Evolutionary conservation across 352 stramenopile genomes (phyloP).

Genomic region (Phytophthora gonapodyides): DNA sequence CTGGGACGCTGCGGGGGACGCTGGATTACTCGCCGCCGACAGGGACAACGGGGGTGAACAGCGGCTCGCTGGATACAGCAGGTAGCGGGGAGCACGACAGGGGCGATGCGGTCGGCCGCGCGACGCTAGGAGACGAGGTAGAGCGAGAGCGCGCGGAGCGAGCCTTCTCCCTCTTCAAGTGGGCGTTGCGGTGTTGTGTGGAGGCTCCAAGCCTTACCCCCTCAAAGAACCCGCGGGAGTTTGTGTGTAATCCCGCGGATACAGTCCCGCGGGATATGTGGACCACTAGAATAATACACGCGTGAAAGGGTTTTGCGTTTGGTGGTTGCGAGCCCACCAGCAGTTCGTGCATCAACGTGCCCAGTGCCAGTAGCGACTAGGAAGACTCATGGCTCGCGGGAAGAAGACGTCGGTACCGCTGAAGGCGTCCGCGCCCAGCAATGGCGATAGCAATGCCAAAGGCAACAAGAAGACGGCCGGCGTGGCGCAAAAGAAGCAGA

Average conservation of each 20-base stretch:
- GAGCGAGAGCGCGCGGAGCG: slow-evolving; percentile 24
- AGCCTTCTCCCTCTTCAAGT: slow-evolving; percentile 40
- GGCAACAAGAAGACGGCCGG: slow-evolving; percentile 33
- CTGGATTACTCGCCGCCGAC: slow-evolving; percentile 16
- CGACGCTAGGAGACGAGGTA: slow-evolving; percentile 4
- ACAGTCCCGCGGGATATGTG: slow-evolving; percentile 7
- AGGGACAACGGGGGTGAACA: slow-evolving; percentile 1
- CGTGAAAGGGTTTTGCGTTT: slow-evolving; percentile 24
- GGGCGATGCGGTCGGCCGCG: background rate
- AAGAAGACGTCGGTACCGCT: slow-evolving; percentile 43
- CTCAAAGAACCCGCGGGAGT: slow-evolving; percentile 18
- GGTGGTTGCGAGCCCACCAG: slow-evolving; percentile 36
- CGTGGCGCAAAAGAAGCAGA: slow-evolving; percentile 33
- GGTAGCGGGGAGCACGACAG: slow-evolving; percentile 8
- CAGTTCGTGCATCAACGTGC: slow-evolving; percentile 1
- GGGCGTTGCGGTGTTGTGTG: slow-evolving; percentile 32
- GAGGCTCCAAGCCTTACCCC: slow-evolving; percentile 11
- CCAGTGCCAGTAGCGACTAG: slow-evolving; percentile 26
- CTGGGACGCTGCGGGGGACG: slow-evolving; percentile 4
- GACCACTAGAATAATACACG: slow-evolving; percentile 28
- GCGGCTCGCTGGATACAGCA: slow-evolving; percentile 18
- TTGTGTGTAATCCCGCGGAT: slow-evolving; percentile 3
- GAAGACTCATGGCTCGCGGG: slow-evolving; percentile 40
- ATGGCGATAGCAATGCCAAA: slow-evolving; percentile 17
- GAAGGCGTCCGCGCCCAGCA: slow-evolving; percentile 44